phyloP scores from a whole-genome alignment of 176 grass and related monocot species.

The Dactylis glomerata region DNA sequence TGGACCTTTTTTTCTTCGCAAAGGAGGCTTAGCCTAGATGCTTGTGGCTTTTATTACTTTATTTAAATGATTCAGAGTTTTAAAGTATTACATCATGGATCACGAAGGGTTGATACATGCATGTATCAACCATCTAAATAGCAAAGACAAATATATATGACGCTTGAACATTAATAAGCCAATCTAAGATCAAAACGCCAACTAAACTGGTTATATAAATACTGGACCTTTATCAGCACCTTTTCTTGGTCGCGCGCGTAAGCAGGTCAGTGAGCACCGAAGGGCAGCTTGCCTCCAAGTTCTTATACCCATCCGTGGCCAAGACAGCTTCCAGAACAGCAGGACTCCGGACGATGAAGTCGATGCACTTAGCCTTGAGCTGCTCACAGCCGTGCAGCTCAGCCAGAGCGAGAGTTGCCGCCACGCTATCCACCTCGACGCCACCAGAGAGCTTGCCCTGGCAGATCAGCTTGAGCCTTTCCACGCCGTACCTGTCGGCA shows the following conservation, averaged over 20 bases:
- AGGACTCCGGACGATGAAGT: not conserved
- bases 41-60: too few species aligned
- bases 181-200: too few species aligned
- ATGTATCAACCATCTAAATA: too few species aligned
- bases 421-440: not conserved
- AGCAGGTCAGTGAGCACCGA: not conserved
- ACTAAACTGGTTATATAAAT: too few species aligned
- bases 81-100: too few species aligned
- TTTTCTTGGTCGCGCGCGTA: not conserved
- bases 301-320: slow-evolving; percentile 15
- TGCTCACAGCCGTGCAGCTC: slow-evolving; percentile 12
- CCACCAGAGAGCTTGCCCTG: not conserved
- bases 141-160: too few species aligned
- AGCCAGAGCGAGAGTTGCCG: not conserved
- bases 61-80: too few species aligned
- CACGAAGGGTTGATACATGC: too few species aligned
- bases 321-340: slow-evolving; percentile 22
- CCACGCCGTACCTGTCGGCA: slow-evolving; percentile 29
- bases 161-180: too few species aligned
- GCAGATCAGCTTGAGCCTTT: slow-evolving; percentile 10
- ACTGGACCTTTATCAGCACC: not conserved
- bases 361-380: slow-evolving; percentile 24
- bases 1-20: too few species aligned
- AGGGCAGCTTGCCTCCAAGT: not conserved
- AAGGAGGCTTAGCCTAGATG: too few species aligned